Conservation (phyloP, 345 rosid genomes). For the Leavenworthia alabamica region DNA sequence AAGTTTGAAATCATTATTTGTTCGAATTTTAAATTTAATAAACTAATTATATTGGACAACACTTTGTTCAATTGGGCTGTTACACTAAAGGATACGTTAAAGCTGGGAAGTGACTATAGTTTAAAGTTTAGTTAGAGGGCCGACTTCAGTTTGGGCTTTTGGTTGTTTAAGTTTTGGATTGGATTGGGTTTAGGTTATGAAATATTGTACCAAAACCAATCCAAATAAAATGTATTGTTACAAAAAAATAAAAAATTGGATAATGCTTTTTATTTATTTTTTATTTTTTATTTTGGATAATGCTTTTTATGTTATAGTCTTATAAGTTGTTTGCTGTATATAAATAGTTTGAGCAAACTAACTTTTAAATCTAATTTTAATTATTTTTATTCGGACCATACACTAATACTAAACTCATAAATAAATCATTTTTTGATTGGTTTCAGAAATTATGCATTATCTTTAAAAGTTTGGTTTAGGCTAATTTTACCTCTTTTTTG, state of each 20-base stretch:
- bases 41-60: too few species aligned
- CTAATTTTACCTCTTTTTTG: too few species aligned
- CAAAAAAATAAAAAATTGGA: not conserved
- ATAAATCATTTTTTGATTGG: too few species aligned
- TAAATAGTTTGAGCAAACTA: not conserved
- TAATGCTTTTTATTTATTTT: too few species aligned
- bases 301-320: not conserved
- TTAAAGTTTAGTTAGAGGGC: not conserved
- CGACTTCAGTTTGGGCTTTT: not conserved
- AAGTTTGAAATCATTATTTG: not conserved
- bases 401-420: not conserved
- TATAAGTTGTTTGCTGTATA: not conserved
- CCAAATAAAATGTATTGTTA: not conserved
- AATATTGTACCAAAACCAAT: not conserved
- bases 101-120: constrained; percentile 32
- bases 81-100: constrained; percentile 39
- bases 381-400: not conserved
- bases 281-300: too few species aligned
- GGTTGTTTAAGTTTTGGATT: not conserved
- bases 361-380: not conserved
- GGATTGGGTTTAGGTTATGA: not conserved
- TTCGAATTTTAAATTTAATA: not conserved
- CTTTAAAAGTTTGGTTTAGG: not conserved
- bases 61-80: constrained; percentile 68
- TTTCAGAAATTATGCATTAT: not conserved